phyloP scores from a whole-genome alignment of 371 early-diverging fungal species.

The Phascolomyces articulosus region DNA sequence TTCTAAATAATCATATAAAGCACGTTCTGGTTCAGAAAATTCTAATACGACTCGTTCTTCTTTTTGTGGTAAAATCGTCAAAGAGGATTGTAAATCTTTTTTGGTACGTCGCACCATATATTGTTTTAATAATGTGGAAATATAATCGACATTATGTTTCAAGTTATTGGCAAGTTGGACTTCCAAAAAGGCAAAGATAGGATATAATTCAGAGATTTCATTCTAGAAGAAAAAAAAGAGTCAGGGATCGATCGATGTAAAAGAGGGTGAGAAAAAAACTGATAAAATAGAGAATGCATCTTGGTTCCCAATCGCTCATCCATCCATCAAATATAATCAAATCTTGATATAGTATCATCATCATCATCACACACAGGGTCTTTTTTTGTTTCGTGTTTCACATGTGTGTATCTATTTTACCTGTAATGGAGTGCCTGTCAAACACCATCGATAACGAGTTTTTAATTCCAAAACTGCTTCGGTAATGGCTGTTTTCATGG shows the following conservation, averaged over 20 bases:
- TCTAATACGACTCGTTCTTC: conserved; percentile 36
- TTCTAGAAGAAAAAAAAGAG: conserved; percentile 26
- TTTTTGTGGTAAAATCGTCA: conserved; percentile 36
- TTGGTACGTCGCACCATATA: conserved; percentile 49
- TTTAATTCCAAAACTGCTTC: conserved; percentile 28
- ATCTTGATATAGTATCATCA: no score
- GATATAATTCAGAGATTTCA: conserved; percentile 38
- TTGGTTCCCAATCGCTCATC: no score
- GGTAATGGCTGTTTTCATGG: conserved; percentile 26
- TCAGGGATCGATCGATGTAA: no score
- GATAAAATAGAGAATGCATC: no score
- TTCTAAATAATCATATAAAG: conserved; percentile 47
- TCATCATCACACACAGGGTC: no score
- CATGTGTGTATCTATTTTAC: conserved; percentile 16
- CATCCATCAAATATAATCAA: no score
- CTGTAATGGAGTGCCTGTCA: conserved; percentile 84
- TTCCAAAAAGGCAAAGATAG: conserved; percentile 38
- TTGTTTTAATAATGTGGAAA: conserved; percentile 26
- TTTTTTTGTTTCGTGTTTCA: background rate
- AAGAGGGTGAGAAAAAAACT: background rate
- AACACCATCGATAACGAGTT: conserved; percentile 71
- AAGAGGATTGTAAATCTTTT: conserved; percentile 14
- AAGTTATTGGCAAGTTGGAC: conserved; percentile 21
- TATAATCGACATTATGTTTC: conserved; percentile 31
- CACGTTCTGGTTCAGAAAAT: conserved; percentile 38